These are phyloP conservation scores for Viola pubescens DNA, from an alignment of 441 rosid genomes.

Conservation along the genomic window DNA sequence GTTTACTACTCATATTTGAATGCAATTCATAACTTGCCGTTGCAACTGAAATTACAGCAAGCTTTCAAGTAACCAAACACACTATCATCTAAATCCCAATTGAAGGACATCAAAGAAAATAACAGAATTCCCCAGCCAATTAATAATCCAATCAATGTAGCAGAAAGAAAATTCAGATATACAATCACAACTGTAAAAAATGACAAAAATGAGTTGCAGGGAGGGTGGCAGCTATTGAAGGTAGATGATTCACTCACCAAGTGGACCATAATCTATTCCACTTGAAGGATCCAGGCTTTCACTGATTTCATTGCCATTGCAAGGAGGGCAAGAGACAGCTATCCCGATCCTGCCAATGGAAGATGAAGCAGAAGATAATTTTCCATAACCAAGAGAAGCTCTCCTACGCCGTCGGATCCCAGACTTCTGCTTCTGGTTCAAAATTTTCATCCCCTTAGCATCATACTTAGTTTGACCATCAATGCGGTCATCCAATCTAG, in stretches of 20 bases:
- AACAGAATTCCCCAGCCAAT: background rate
- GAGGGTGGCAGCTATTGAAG: background rate
- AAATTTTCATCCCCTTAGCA: constrained; percentile 35
- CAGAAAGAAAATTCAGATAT: background rate
- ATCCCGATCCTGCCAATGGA: constrained; percentile 14
- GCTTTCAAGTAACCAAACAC: background rate
- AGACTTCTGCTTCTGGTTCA: constrained; percentile 42
- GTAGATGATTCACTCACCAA: constrained; percentile 27
- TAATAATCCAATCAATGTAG: background rate
- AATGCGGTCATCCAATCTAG: constrained; percentile 21
- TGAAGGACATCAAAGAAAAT: background rate
- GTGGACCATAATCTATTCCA: constrained; percentile 24
- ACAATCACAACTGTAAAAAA: background rate
- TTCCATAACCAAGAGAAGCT: constrained; percentile 31
- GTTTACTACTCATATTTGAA: background rate
- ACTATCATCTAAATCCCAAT: background rate
- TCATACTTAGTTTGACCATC: constrained; percentile 22
- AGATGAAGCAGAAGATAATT: constrained; percentile 16
- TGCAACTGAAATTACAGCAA: background rate
- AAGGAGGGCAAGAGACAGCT: constrained; percentile 18
- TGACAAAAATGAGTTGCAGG: no score
- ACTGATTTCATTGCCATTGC: constrained; percentile 16
- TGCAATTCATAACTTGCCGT: background rate
- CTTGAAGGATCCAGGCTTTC: constrained; percentile 20
- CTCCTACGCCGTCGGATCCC: constrained; percentile 38